Evolutionary conservation across 2,329 filamentous ascomycete species (phyloP), one percentile per base, ranked within the genome.

Genomic region (Curvularia lunata): DNA sequence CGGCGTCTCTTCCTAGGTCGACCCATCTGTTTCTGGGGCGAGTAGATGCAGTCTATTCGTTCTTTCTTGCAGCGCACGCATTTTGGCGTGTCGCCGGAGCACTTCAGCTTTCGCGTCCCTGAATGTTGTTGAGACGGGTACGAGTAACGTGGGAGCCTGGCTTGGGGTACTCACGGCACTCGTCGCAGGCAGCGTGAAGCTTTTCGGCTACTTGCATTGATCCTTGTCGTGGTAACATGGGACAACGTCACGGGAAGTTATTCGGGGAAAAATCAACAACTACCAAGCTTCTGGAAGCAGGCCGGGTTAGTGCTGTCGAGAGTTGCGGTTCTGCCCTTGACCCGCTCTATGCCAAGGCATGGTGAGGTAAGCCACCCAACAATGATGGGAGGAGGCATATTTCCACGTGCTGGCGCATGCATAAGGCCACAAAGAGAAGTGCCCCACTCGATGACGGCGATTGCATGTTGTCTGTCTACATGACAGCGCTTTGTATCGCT

Each of bases 101-200:
- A 84, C 68, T 82, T 83, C 43, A 83, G 64, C 65, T 84, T 84
- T 58, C 80, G 78, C 16, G 70, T 72, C 51, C 81, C 80, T 82
- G 49, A 32, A 16, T 40, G 21, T 10, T 30, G 45, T 54, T 54
- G 58, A 56, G 45, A 46, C 49, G 19, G n/a, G 21, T 48, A 21
- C 32, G 40, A 30, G 40, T 16, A 34, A 50, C 30, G 21, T 48
- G 28, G 40, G 45, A 56, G 46, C 50, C 37, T 37, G 23, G 40
- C 23, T 42, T 18, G 50, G 41, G 41, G 43, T 47, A 69, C 74
- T 70, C 59, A 76, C 74, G 66, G 59, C 74, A 76, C 54, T 75
- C 74, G 51, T 76, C 74, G 51, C 74, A 76, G 4, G 74, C 73
- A 7, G 74, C 57, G 56, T 75, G 74, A 16, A 76, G 62, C 57